Base-by-base conservation (phyloP, 139 green algal species). In the Chlorella sp. region DNA sequence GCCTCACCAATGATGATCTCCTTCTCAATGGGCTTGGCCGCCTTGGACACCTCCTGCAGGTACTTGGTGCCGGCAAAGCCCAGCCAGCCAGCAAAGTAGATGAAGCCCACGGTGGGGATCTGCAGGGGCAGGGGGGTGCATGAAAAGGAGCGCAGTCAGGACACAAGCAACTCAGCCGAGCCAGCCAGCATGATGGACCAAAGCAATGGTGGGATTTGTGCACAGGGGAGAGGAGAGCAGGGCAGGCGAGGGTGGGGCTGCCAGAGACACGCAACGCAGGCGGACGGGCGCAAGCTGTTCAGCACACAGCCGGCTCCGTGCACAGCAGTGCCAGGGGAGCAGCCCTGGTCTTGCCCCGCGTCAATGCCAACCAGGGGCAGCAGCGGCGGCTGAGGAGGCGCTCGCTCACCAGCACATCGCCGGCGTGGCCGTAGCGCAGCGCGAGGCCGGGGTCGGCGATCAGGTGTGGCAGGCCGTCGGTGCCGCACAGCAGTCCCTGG, bases 41-140 rank as follows among this genome's bases (percentile, higher is more conserved):
- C 95, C 22, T 82, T 83, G 91, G 94, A 94, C 64, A 90, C 87
- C 37, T 78, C 61, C 48, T 94, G 91, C 76, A 99, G 91, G 97
- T 99, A 99, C 87, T 96, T 89, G 90, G 96, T 96, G 90, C 98
- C 98, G 1, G 97, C 95, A 87, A 96, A 98, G 88, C 98, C 98
- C 92, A 99, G 99, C 93, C 96, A 99, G 87, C 98, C 98, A 88
- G 98, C 97, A 78, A 99, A 94, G 94, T 99, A 99, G 85, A 99
- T 94, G 97, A 99, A 99, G 86, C 96, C 97, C 89, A 99, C 90
- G 89, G 98, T 99, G 86, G 97, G 97, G 91, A 98, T 96, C 95
- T 98, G 95, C 91, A 86, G 3, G 21, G 39, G 37, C 5, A 64
- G 37, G 22, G 64, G 19, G 77, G 36, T 81, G 36, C 22, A 18